phyloP scores from a whole-genome alignment of 2,329 filamentous ascomycete genomes.

The Chalaropsis ovoidea region DNA sequence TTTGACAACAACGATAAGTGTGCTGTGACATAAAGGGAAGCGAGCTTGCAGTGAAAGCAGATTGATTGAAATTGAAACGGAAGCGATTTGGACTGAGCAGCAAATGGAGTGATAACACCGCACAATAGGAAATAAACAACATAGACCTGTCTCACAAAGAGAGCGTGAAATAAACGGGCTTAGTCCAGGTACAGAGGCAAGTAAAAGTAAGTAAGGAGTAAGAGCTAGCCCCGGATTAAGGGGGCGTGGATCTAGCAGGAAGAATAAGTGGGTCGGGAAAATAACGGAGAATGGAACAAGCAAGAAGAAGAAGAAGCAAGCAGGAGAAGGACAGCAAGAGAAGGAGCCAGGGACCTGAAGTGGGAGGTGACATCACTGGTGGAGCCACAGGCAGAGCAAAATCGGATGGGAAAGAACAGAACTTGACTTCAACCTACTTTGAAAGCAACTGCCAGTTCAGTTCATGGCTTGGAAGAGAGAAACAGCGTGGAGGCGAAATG shows the following conservation, averaged over 20 bases:
- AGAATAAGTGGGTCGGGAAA: not conserved
- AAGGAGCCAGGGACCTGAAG: constrained; percentile 13
- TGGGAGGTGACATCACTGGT: constrained; percentile 4
- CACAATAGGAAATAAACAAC: not conserved
- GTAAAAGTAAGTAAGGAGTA: not conserved
- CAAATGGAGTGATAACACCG: not conserved
- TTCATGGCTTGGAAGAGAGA: too few relatives aligned
- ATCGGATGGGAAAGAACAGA: too few relatives aligned
- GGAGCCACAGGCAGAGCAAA: too few relatives aligned
- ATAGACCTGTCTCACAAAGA: not conserved
- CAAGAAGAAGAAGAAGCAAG: not conserved
- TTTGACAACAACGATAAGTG: not conserved
- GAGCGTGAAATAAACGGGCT: not conserved
- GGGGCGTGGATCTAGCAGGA: not conserved
- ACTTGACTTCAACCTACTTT: not conserved
- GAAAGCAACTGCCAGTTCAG: constrained; percentile 5
- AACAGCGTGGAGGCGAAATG: constrained; percentile 4
- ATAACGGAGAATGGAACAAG: constrained; percentile 4
- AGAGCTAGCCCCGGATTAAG: too few relatives aligned
- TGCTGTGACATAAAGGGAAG: constrained; percentile 8
- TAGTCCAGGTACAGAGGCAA: constrained; percentile 9
- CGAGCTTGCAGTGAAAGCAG: not conserved
- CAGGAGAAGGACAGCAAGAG: not conserved
- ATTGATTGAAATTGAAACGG: not conserved
- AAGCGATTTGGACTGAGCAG: not conserved